A percentile compares a stretch with the other conserved stretches of the same genome.
Evolutionary conservation across 768 basidiomycete genomes (phyloP).

Genomic region (Holtermannia corniformis): DNA sequence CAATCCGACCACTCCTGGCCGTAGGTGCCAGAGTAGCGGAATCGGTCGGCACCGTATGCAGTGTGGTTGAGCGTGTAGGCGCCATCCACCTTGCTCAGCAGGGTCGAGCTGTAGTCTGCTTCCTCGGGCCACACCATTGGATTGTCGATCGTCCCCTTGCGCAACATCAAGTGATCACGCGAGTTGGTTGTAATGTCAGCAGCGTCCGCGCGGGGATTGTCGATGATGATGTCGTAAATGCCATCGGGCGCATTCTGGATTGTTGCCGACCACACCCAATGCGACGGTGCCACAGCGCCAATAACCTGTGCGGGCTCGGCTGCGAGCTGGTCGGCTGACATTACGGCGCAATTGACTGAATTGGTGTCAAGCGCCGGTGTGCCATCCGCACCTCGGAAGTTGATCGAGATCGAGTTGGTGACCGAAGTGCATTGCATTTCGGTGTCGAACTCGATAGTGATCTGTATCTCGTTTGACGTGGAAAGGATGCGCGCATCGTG

Average conservation of each 20-base stretch:
- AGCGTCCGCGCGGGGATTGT: constrained; percentile 47
- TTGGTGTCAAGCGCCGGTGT: constrained; percentile 49
- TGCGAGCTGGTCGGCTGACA: neutral
- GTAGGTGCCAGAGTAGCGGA: constrained; percentile 80
- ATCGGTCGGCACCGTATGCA: constrained; percentile 75
- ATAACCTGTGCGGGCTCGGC: constrained; percentile 37
- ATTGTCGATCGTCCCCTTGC: constrained; percentile 67
- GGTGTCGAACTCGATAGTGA: constrained; percentile 69
- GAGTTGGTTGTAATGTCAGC: constrained; percentile 49
- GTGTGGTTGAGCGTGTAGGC: constrained; percentile 69
- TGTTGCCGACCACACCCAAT: constrained; percentile 66
- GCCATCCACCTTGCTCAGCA: constrained; percentile 49
- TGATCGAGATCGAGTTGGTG: constrained; percentile 55
- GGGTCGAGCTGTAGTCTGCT: constrained; percentile 57
- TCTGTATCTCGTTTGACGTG: constrained; percentile 49
- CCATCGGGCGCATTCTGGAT: constrained; percentile 70
- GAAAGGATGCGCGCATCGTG: constrained; percentile 65
- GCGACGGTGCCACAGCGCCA: constrained; percentile 48
- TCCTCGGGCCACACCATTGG: constrained; percentile 73
- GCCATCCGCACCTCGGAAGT: constrained; percentile 57
- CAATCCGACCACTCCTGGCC: constrained; percentile 75
- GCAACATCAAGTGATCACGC: constrained; percentile 66
- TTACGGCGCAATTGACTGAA: constrained; percentile 44
- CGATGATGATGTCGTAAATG: constrained; percentile 62
- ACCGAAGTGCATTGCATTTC: constrained; percentile 65